Evolutionary conservation across 331 rosid species (phyloP), one percentile per base, ranked within the genome.

Genomic region (Dryas integrifolia): DNA sequence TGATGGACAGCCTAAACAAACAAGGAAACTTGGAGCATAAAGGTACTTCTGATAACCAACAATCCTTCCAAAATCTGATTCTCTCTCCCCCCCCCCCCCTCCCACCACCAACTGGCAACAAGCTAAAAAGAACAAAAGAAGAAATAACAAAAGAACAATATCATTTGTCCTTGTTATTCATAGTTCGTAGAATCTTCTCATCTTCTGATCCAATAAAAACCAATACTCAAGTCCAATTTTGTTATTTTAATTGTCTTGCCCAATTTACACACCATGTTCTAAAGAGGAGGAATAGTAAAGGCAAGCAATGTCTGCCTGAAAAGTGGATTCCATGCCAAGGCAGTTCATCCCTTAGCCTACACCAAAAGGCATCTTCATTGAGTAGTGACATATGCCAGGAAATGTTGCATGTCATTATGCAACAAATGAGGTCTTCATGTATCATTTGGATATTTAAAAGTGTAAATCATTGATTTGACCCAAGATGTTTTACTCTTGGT

Each of bases 141-240:
- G 12, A 60, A 39, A 39, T 6, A 39, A 38, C 5, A 61, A 40
- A 38, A 14, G 11, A 61, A 1, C 13, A 61, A 35, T 38, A 16
- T 5, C 50, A 16, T 38, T 40, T 38, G 38, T 39, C 3, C 39
- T 69, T 69, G 51, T 10, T 39, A 14, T 15, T 52, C 39, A 52
- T n/a, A 5, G 46, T 67, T 18, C 8, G 46, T 9, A 12, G 16
- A 50, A 21, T 3, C 16, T 50, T 69, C 59, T 69, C n/a, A 69
- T 12, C 51, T 50, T 69, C 59, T 69, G 26, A 69, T 12, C 51
- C 13, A 40, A 16, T 14, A 53, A 48, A 69, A 69, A 51, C 63
- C 62, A 52, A 51, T 59, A 13, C 45, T 59, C 3, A 5, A 59
- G 43, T 59, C 16, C 21, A 14, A 38, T 16, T 40, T n/a, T 69